Evolutionary conservation across 2,329 filamentous ascomycete genomes (phyloP).

Genomic region (Cadophora malorum): DNA sequence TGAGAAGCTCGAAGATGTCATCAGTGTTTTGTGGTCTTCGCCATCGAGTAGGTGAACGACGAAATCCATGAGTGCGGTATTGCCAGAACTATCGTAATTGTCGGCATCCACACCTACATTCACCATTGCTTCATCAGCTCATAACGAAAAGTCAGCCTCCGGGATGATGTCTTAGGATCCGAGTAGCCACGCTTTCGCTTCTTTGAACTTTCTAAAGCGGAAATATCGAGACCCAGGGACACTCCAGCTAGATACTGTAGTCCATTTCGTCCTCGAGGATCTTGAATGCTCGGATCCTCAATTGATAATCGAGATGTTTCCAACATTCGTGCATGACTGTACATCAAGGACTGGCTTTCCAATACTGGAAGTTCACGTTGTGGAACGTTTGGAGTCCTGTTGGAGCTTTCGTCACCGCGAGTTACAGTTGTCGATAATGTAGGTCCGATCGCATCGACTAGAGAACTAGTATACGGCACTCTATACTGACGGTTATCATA

Average conservation of each 20-base stretch:
- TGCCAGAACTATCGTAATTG: conserved; percentile 29
- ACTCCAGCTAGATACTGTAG: conserved; percentile 31
- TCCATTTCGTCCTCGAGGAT: conserved; percentile 27
- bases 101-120: conserved; percentile 28
- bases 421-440: not conserved
- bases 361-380: not conserved
- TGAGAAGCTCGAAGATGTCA: conserved; percentile 26
- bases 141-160: conserved; percentile 21
- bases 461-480: not conserved
- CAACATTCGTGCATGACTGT: conserved; percentile 25
- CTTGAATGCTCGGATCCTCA: conserved; percentile 18
- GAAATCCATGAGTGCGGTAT: conserved; percentile 32
- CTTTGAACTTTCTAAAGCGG: not conserved
- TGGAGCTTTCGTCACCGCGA: not conserved
- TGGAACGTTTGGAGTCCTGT: not conserved
- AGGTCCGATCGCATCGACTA: not conserved
- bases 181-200: conserved; percentile 22
- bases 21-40: conserved; percentile 30
- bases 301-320: conserved; percentile 20
- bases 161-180: not conserved
- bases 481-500: not conserved
- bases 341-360: not conserved
- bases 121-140: conserved; percentile 26
- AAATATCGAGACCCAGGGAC: conserved; percentile 15
- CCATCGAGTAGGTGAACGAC: conserved; percentile 28